Percentiles rank a stretch among this genome's conserved stretches.
Evolutionary conservation across 768 basidiomycete species (phyloP).

Genomic region (Sarcodon sp.): DNA sequence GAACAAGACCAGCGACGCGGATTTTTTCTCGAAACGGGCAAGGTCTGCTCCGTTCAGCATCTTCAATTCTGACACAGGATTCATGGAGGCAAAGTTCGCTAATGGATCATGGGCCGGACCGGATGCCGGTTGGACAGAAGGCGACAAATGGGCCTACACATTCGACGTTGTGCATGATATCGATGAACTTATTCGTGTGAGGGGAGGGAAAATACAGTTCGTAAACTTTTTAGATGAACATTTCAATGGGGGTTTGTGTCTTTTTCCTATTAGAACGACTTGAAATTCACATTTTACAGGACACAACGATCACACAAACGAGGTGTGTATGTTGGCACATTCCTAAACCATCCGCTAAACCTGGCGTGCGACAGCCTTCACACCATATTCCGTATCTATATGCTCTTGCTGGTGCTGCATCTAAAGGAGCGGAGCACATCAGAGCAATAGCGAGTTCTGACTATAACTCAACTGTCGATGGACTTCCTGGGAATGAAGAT

Average conservation of each 20-base stretch:
- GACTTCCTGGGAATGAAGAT: constrained; percentile 81
- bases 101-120: constrained; percentile 61
- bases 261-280: neutral
- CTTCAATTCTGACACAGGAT: constrained; percentile 58
- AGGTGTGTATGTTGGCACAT: constrained; percentile 26
- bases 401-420: constrained; percentile 55
- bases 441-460: constrained; percentile 48
- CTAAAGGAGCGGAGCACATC: constrained; percentile 59
- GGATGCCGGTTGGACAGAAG: constrained; percentile 72
- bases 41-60: constrained; percentile 44
- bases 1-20: constrained; percentile 33
- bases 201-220: constrained; percentile 57
- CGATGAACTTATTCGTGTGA: constrained; percentile 41
- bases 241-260: constrained; percentile 28
- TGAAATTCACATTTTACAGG: constrained; percentile 20
- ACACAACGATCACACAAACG: constrained; percentile 76
- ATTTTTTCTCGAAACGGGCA: constrained; percentile 43
- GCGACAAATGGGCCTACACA: constrained; percentile 67
- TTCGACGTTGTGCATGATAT: constrained; percentile 69
- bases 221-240: constrained; percentile 52
- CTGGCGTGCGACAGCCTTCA: constrained; percentile 39
- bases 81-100: constrained; percentile 70
- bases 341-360: no score
- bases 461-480: constrained; percentile 57
- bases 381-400: constrained; percentile 85